Evolutionary conservation across 2,329 filamentous ascomycete species (phyloP), one percentile per base, ranked within the genome.

Genomic region (Thermomyces lanuginosus): DNA sequence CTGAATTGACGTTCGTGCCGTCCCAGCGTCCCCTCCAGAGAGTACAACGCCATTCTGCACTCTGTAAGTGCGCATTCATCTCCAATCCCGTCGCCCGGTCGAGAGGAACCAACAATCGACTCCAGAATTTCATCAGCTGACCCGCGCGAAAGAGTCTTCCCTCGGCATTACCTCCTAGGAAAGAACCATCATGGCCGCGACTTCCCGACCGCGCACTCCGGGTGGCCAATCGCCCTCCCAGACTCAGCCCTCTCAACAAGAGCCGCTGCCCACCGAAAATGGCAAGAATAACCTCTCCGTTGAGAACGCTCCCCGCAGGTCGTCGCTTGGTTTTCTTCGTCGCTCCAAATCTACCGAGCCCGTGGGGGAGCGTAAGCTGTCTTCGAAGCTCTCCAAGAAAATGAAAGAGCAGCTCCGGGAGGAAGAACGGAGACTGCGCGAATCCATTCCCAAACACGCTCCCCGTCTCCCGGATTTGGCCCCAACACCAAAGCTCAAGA

Each of bases 331-430:
- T 16, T 66, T 79, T 45, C 63, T 78, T 36, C 66, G 72, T 52
- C 69, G 74, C 40, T 67, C 66, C 47, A 78, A 77, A 48, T 77
- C 72, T 31, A 66, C 66, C 33, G 72, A 79, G 34, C 51, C 46
- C 37, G 49, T 77, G 31, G 64, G 63, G 40, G 69, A 68, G 40
- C 60, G 58, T 37, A 61, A 60, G 50, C 24, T 42, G 9, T 53
- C 48, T 11, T 40, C 41, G 22, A 49, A 40, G 26, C 39, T 39
- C 27, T 39, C 43, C 41, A 56, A 49, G 36, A 55, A 46, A 39
- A 48, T 49, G 27, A 54, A 53, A 29, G 37, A 49, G 10, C 48
- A 53, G 34, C 38, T 44, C 19, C 49, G 45, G 42, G 54, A 66
- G 41, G 59, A 62, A 27, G 44, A 64, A 34, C 60, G 63, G 41